Evolutionary conservation across 2,329 filamentous ascomycete genomes (phyloP), one percentile per base, ranked within the genome.

Genomic region (Didymella keratinophila): DNA sequence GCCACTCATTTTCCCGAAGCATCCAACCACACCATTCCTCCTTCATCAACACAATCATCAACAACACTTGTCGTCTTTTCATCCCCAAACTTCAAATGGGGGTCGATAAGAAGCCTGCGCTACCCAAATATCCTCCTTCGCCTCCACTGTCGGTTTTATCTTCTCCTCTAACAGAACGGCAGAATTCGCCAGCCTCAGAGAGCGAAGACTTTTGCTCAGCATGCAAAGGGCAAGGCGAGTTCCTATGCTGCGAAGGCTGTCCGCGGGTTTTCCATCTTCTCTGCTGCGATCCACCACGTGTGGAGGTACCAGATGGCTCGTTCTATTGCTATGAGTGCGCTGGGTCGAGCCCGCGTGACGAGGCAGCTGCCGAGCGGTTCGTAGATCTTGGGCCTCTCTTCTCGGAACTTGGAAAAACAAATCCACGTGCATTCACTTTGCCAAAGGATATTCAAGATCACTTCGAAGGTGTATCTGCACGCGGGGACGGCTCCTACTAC

Each of bases 211-310:
- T 90, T 72, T 99, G 94, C 80, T 89, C 89, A 61, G 87, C 92
- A 44, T 99, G 95, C 79, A 87, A 89, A 71, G 90, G 90, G 63
- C 90, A 87, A 66, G 94, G 94, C 56, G 87, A 92, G 67, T 85
- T 99, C 63, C 84, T 98, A 65, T 97, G 93, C 79, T 99, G 95
- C 78, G 95, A 98, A 79, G 91, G 90, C 62, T 99, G 95, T 79
- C 86, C 89, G 60, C 87, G 92, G 66, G 92, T 93, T 6, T 97
- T 96, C 78, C 95, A 98, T 78, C 92, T 95, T 74, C 84, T 86
- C 59, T 98, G 95, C 76, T 87, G 95, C 66, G 90, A 96, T 76
- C 93, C 94, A 61, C 89, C 92, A 37, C 81, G 70, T 52, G 52
- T 65, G 25, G 61, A 70, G 32, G 68, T 72, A 53, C 73, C 73